phyloP scores from a whole-genome alignment of 2,329 filamentous ascomycete species.

The Aquanectria penicillioides region DNA sequence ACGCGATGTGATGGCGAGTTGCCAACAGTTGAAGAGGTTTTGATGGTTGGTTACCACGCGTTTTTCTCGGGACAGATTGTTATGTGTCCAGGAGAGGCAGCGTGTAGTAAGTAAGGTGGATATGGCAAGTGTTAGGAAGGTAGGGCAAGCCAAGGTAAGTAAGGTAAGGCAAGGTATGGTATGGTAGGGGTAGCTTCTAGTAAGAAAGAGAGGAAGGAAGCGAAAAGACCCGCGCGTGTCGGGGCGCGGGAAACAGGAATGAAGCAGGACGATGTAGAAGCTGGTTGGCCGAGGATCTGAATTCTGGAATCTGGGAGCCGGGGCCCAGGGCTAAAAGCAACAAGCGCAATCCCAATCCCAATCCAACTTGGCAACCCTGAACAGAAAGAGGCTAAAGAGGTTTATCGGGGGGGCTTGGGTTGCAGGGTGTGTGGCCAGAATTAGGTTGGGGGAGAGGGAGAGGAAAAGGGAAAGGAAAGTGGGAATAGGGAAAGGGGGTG shows the following conservation, averaged over 20 bases:
- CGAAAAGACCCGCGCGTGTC: slow-evolving; percentile 17
- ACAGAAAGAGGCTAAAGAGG: slow-evolving; percentile 26
- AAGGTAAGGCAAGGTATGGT: neutral
- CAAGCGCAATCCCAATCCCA: slow-evolving; percentile 32
- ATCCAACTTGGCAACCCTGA: slow-evolving; percentile 34
- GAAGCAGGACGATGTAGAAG: slow-evolving; percentile 32
- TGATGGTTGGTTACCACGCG: slow-evolving; percentile 18
- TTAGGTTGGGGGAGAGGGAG: slow-evolving; percentile 19
- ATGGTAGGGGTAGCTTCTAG: slow-evolving; percentile 16
- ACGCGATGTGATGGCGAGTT: slow-evolving; percentile 16
- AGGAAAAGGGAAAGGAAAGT: neutral
- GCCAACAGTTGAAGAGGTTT: slow-evolving; percentile 12
- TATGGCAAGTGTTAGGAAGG: no score
- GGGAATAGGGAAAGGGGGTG: neutral
- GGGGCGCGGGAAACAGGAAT: slow-evolving; percentile 37
- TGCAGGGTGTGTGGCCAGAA: slow-evolving; percentile 22
- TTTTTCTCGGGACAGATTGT: slow-evolving; percentile 10
- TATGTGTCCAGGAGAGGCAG: slow-evolving; percentile 25
- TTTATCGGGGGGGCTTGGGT: slow-evolving; percentile 20
- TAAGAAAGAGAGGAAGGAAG: slow-evolving; percentile 19
- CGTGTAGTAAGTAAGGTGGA: slow-evolving; percentile 12
- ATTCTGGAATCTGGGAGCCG: slow-evolving; percentile 41
- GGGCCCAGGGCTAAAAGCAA: slow-evolving; percentile 37
- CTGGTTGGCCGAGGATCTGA: slow-evolving; percentile 42
- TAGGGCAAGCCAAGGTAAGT: neutral